phyloP scores from a whole-genome alignment of 306 rosid genomes.

The Trifolium repens region DNA sequence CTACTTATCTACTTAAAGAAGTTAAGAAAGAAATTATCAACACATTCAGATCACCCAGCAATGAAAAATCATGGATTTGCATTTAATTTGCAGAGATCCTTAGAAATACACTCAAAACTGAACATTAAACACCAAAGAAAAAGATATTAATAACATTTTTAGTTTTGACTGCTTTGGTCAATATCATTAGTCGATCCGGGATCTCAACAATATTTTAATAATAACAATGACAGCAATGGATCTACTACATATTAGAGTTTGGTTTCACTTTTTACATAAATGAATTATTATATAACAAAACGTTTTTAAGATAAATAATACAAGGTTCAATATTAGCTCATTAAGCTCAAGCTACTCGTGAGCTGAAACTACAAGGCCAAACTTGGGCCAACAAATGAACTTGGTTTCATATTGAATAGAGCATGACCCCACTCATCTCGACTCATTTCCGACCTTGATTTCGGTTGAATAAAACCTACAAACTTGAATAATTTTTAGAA shows the following conservation, averaged over 20 bases:
- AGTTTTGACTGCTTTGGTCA: neutral
- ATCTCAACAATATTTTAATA: neutral
- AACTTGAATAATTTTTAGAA: neutral
- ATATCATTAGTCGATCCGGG: neutral
- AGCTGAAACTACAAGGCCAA: neutral
- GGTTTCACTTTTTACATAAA: neutral
- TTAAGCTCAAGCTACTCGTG: constrained; percentile 7
- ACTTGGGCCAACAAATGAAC: constrained; percentile 6
- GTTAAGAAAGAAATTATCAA: constrained; percentile 14
- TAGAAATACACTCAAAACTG: neutral
- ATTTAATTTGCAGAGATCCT: neutral
- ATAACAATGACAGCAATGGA: neutral
- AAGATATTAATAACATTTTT: neutral
- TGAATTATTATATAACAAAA: neutral
- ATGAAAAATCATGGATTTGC: constrained; percentile 5
- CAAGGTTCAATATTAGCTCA: neutral
- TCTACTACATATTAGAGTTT: neutral
- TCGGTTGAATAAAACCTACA: constrained; percentile 9
- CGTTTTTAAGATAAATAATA: neutral
- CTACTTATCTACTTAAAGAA: constrained; percentile 22
- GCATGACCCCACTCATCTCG: constrained; percentile 9
- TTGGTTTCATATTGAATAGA: constrained; percentile 10
- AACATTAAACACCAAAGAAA: neutral
- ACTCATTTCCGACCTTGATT: neutral
- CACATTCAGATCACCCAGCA: constrained; percentile 1